Conservation (phyloP, 108 stramenopile species). For the Conticribra weissflogii region DNA sequence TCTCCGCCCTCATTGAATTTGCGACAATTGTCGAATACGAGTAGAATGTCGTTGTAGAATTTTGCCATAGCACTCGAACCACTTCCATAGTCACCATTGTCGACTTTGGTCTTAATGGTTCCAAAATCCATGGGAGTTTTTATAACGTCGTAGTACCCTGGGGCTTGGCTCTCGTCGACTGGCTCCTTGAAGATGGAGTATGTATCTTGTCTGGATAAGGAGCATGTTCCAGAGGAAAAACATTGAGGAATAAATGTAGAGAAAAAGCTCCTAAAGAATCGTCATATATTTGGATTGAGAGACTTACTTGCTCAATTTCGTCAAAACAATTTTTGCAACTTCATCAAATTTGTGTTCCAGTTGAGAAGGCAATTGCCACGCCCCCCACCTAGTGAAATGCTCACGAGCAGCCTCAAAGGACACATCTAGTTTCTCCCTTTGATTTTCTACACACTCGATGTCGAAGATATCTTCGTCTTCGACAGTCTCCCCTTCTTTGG, state of each 20-base stretch:
- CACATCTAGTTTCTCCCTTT: constrained; percentile 43
- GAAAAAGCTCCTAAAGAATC: too few species aligned
- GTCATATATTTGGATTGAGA: too few species aligned
- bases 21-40: constrained; percentile 79
- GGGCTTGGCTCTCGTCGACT: constrained; percentile 72
- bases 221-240: too few species aligned
- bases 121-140: constrained; percentile 78
- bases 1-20: constrained; percentile 72
- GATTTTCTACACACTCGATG: constrained; percentile 51
- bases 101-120: constrained; percentile 71
- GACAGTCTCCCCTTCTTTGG: constrained; percentile 18
- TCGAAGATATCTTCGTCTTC: constrained; percentile 47
- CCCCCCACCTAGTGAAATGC: constrained; percentile 52
- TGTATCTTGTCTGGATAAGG: constrained; percentile 51
- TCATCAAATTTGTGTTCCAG: constrained; percentile 62
- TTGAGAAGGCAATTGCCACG: constrained; percentile 64
- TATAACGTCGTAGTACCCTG: constrained; percentile 71
- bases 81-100: constrained; percentile 69
- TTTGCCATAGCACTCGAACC: constrained; percentile 63
- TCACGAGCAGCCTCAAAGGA: constrained; percentile 59
- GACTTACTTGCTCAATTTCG: constrained; percentile 55
- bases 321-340: constrained; percentile 60
- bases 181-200: constrained; percentile 75
- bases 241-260: background rate
- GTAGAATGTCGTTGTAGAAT: constrained; percentile 69